Percentiles rank a stretch among this genome's conserved stretches.
These are phyloP conservation scores for Cladophialophora psammophila DNA, from an alignment of 2,329 filamentous ascomycete genomes.

Conservation along the genomic window DNA sequence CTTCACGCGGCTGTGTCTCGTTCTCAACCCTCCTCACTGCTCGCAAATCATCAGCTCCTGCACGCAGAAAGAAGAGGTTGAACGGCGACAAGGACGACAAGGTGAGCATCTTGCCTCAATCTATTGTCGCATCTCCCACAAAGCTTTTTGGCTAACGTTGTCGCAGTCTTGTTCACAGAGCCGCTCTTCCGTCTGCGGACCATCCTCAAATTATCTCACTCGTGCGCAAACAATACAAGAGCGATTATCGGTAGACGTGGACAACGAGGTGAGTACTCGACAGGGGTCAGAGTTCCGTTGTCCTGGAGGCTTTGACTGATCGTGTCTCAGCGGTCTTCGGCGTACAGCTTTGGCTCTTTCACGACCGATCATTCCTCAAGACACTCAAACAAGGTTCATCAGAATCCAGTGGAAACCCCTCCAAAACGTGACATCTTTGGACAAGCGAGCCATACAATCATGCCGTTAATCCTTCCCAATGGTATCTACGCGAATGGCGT, in stretches of 20 bases:
- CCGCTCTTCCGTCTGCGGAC: slow-evolving; percentile 4
- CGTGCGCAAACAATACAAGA: background rate
- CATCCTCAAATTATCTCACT: background rate
- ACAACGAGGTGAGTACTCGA: background rate
- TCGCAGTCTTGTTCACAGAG: background rate
- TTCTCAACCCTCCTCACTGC: slow-evolving; percentile 14
- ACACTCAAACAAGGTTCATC: background rate
- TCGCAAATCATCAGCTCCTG: slow-evolving; percentile 1
- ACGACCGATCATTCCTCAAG: slow-evolving; percentile 9
- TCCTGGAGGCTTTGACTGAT: background rate
- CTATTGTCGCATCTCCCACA: background rate
- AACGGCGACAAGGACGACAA: slow-evolving; percentile 1
- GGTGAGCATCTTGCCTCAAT: slow-evolving; percentile 3
- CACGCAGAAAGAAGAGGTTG: slow-evolving; percentile 10
- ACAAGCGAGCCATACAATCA: background rate
- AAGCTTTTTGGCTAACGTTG: background rate
- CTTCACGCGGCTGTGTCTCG: slow-evolving; percentile 18
- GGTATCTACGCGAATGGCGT: slow-evolving; percentile 12
- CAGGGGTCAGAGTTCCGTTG: background rate
- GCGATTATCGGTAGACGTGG: slow-evolving; percentile 6
- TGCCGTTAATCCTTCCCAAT: slow-evolving; percentile 12
- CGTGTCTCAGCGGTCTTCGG: background rate
- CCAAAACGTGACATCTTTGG: background rate
- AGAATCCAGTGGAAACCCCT: background rate
- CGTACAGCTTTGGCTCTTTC: slow-evolving; percentile 2